Evolutionary conservation across 1,284 basidiomycete species (phyloP).

Genomic region (Pterulicium gracile): DNA sequence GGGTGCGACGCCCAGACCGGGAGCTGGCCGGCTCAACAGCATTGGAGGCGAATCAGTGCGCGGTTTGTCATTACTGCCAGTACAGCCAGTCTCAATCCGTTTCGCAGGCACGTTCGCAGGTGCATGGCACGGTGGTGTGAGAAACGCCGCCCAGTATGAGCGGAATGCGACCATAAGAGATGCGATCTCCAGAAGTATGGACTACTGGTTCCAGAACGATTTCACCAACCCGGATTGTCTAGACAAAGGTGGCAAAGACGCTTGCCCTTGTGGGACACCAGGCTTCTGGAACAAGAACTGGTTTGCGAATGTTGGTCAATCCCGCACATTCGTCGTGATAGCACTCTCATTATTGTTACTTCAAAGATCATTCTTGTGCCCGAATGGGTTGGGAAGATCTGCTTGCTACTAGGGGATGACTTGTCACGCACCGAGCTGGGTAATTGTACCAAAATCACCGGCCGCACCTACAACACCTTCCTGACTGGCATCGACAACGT

Average conservation of each 20-base stretch:
- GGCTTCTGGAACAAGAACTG: constrained; percentile 46
- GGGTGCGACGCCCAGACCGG: constrained; percentile 40
- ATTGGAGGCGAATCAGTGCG: constrained; percentile 45
- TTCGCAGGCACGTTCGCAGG: constrained; percentile 12
- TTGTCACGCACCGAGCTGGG: constrained; percentile 22
- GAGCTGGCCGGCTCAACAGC: constrained; percentile 56
- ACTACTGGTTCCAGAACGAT: constrained; percentile 34
- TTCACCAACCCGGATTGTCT: constrained; percentile 30
- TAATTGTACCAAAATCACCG: constrained; percentile 26
- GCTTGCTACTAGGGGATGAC: constrained; percentile 27
- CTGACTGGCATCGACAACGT: constrained; percentile 15
- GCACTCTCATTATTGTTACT: neutral
- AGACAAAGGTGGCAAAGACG: constrained; percentile 24
- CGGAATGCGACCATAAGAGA: neutral
- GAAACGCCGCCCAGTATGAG: neutral
- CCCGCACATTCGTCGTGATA: neutral
- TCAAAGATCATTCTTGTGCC: constrained; percentile 32
- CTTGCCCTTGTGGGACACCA: constrained; percentile 31
- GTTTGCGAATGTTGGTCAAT: constrained; percentile 27
- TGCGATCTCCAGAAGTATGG: neutral
- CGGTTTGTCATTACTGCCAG: constrained; percentile 27
- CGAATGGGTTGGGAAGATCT: constrained; percentile 27
- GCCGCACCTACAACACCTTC: constrained; percentile 28
- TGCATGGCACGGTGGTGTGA: neutral
- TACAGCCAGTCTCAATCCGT: neutral